Evolutionary conservation across 208 protist species (phyloP).

Genomic region (Wallacemonas collosoma): DNA sequence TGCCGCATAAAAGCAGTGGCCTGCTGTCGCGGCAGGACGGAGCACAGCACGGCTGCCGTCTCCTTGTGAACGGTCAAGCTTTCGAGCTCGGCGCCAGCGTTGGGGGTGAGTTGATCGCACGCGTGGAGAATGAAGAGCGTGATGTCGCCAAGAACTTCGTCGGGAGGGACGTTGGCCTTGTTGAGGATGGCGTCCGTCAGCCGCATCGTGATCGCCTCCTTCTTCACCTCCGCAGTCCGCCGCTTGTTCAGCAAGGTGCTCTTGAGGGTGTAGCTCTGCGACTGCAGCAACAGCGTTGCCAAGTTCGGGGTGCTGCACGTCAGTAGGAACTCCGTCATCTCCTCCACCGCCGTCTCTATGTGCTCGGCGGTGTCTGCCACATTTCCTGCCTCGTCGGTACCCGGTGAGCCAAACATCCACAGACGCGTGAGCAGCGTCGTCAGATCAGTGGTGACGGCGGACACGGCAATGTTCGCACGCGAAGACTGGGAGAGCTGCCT

Average conservation of each 20-base stretch:
- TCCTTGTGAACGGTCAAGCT: conserved; percentile 46
- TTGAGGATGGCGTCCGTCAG: conserved; percentile 57
- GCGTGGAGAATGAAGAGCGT: conserved; percentile 72
- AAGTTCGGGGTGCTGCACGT: conserved; percentile 58
- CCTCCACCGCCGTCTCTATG: conserved; percentile 68
- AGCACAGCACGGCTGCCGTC: conserved; percentile 65
- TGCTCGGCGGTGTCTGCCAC: conserved; percentile 52
- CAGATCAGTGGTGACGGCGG: conserved; percentile 64
- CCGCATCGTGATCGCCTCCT: conserved; percentile 68
- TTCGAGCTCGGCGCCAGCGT: conserved; percentile 10
- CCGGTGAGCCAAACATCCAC: conserved; percentile 48
- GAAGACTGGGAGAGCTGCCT: conserved; percentile 22
- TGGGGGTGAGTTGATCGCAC: conserved; percentile 42
- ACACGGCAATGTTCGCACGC: not conserved
- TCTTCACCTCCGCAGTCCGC: conserved; percentile 54
- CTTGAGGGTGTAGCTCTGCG: conserved; percentile 44
- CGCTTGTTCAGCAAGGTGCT: conserved; percentile 33
- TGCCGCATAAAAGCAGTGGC: conserved; percentile 74
- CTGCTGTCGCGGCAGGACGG: conserved; percentile 68
- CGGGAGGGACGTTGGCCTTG: conserved; percentile 47
- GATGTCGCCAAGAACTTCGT: conserved; percentile 73
- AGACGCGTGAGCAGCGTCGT: conserved; percentile 68
- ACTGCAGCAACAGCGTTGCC: conserved; percentile 61
- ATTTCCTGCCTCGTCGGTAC: conserved; percentile 62
- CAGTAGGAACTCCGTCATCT: conserved; percentile 65